These are phyloP conservation scores for Forsythia suspensa DNA, from an alignment of 257 asterid genomes.

Conservation along the genomic window DNA sequence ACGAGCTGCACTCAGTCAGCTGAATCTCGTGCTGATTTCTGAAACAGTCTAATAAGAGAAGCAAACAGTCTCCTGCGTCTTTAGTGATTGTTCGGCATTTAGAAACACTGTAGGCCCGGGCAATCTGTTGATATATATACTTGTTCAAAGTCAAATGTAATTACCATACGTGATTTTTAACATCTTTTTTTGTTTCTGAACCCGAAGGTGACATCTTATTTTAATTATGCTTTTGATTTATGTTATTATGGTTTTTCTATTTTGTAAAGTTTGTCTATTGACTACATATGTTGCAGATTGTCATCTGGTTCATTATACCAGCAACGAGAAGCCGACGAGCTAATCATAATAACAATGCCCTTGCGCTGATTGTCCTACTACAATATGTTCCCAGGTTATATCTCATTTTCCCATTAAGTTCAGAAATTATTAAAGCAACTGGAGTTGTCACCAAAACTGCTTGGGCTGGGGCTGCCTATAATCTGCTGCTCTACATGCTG, in stretches of 20 bases:
- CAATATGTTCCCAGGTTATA: constrained; percentile 92
- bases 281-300: constrained; percentile 52
- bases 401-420: constrained; percentile 92
- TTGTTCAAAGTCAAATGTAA: neutral
- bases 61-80: neutral
- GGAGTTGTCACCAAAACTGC: constrained; percentile 98
- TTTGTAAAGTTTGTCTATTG: constrained; percentile 15
- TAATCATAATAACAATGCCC: constrained; percentile 83
- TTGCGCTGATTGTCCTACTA: constrained; percentile 84
- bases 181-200: neutral
- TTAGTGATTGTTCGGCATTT: neutral
- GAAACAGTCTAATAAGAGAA: neutral
- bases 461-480: constrained; percentile 99
- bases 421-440: constrained; percentile 90
- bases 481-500: constrained; percentile 84
- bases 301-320: constrained; percentile 91
- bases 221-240: neutral
- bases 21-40: neutral
- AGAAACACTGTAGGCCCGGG: neutral
- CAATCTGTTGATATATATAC: neutral
- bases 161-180: neutral
- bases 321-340: constrained; percentile 64
- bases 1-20: neutral
- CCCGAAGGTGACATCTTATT: constrained; percentile 5
- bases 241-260: constrained; percentile 1